phyloP scores from a whole-genome alignment of 495 filamentous ascomycete genomes.

The Penicillium robsamsonii region DNA sequence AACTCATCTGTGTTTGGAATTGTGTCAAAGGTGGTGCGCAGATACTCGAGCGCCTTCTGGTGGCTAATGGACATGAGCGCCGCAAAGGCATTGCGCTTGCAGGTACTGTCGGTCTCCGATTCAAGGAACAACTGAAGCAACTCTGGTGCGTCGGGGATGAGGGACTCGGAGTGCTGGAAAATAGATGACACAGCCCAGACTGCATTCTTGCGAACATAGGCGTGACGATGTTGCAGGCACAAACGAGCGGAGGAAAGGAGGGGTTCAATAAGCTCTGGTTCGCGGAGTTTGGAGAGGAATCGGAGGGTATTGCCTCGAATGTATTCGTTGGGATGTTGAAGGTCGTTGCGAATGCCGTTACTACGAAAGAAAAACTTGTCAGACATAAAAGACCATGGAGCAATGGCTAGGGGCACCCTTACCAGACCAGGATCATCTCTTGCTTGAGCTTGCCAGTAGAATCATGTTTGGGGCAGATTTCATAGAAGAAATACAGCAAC shows the following conservation, averaged over 20 bases:
- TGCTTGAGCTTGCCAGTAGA: slow-evolving; percentile 91
- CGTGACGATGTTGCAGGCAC: slow-evolving; percentile 93
- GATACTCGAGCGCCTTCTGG: slow-evolving; percentile 85
- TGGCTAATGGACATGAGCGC: slow-evolving; percentile 89
- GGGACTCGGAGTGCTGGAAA: slow-evolving; percentile 80
- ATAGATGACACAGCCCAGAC: slow-evolving; percentile 94
- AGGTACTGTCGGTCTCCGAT: slow-evolving; percentile 88
- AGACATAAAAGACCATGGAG: slow-evolving; percentile 8
- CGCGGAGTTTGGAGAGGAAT: slow-evolving; percentile 94
- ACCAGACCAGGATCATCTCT: slow-evolving; percentile 99
- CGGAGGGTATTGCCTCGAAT: slow-evolving; percentile 94
- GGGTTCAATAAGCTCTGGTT: slow-evolving; percentile 94
- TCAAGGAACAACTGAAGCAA: slow-evolving; percentile 88
- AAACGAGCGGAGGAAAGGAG: slow-evolving; percentile 85
- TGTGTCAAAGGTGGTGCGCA: slow-evolving; percentile 87
- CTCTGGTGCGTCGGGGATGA: slow-evolving; percentile 96
- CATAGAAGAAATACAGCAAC: slow-evolving; percentile 97
- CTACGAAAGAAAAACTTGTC: slow-evolving; percentile 45
- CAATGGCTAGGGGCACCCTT: slow-evolving; percentile 32
- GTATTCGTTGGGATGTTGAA: slow-evolving; percentile 98
- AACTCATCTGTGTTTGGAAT: slow-evolving; percentile 94
- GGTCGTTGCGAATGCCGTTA: slow-evolving; percentile 95
- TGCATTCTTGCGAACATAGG: slow-evolving; percentile 97
- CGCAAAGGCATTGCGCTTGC: slow-evolving; percentile 97
- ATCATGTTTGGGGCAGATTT: slow-evolving; percentile 96